Base-by-base conservation (phyloP, 805 yeast species). In the Wickerhamiella parazyma region DNA sequence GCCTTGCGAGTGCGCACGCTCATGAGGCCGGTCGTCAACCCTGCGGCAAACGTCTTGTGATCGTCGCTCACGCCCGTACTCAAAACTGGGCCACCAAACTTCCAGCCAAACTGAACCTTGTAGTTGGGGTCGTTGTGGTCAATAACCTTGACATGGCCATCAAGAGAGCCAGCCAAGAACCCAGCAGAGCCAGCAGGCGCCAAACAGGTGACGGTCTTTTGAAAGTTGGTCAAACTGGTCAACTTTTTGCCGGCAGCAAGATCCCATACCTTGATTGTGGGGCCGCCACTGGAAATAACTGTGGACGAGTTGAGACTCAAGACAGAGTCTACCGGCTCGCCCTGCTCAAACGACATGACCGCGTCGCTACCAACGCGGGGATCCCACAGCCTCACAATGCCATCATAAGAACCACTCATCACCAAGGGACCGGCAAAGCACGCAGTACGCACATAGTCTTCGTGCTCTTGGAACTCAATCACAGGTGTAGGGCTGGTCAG, bases 71-170 rank as follows among this genome's bases (percentile, higher is more conserved):
- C 80, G 11, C 87, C 97, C 58, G 94, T 78, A 54, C 84, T 70
- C 52, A 91, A 67, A 0, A 91, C 95, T 33, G 94, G 94, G 19
- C 89, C 85, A 28, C 95, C 95, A 57, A 82, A 89, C 63, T 87
- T 89, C 96, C 97, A 89, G 39, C 96, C 96, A 59, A 86, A 89
- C 59, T 80, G 83, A 48, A 89, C 95, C 48, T 80, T 81, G 84
- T 89, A 87, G 16, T 45, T 43, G 21, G 62, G 54, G 11, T 79
- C 72, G 21, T 72, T 64, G 31, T 83, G 74, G 61, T 87, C 96
- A 59, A 89, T 84, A 36, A 87, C 87, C 62, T 91, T 91, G 47
- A 91, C 95, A 62, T 91, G 98, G 17, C 98, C 98, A 63, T 91
- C 98, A 46, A 91, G 68, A 0, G 96, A 86, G 14, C 97, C 96